Conservation (phyloP, 148 eudicot species). For the Vaccinium vitisidaea region DNA sequence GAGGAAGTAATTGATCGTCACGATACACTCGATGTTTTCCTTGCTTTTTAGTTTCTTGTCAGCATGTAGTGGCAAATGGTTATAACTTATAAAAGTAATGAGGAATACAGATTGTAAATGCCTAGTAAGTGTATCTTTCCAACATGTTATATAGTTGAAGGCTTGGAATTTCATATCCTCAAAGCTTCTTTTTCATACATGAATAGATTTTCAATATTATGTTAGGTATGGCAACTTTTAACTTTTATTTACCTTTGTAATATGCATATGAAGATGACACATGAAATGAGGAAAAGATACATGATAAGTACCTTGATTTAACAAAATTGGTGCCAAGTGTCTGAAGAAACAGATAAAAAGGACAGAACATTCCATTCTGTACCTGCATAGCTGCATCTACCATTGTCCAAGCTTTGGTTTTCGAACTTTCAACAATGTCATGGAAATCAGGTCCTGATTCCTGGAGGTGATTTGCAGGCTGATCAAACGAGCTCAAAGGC, state of each 20-base stretch:
- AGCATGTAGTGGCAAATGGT: neutral
- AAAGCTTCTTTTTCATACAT: neutral
- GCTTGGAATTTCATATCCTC: neutral
- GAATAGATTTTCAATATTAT: neutral
- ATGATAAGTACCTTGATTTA: neutral
- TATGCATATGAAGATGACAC: neutral
- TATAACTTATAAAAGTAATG: neutral
- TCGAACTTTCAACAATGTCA: conserved; percentile 79
- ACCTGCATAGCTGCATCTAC: conserved; percentile 80
- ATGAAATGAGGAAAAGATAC: neutral
- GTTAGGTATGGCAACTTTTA: neutral
- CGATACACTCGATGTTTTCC: neutral
- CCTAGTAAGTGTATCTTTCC: neutral
- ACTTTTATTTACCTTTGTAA: neutral
- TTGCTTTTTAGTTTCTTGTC: neutral
- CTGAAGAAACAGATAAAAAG: neutral
- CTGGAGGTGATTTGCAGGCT: conserved; percentile 42
- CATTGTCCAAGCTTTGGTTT: conserved; percentile 72
- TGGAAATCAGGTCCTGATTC: conserved; percentile 56
- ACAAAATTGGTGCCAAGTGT: neutral
- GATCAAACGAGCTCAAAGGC: conserved; percentile 35
- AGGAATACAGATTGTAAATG: neutral
- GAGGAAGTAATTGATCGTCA: neutral
- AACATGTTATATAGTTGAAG: neutral
- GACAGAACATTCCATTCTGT: conserved; percentile 12